Conservation (phyloP, 139 green algal species). For the Haematococcus lacustris region DNA sequence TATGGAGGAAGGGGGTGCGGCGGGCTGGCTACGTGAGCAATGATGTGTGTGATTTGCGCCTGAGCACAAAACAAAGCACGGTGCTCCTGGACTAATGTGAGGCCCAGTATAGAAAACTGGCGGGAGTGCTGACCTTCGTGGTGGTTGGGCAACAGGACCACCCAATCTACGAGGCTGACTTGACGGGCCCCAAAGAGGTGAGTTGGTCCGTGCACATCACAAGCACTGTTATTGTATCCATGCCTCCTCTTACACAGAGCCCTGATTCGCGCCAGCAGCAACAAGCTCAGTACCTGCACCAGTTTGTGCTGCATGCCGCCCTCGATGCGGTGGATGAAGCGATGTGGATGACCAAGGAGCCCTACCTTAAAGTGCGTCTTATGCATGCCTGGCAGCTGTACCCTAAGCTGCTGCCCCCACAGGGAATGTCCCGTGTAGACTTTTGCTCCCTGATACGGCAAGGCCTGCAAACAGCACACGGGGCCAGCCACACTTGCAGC, state of each 20-base stretch:
- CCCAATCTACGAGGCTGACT: conserved; percentile 77
- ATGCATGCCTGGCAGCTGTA: background rate
- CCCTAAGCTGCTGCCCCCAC: too few relatives aligned
- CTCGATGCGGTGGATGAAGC: conserved; percentile 90
- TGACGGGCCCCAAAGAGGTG: conserved; percentile 49
- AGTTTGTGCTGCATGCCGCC: conserved; percentile 93
- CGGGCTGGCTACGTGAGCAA: too few relatives aligned
- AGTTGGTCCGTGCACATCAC: background rate
- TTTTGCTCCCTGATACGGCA: too few relatives aligned
- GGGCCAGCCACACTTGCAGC: too few relatives aligned
- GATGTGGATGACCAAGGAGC: conserved; percentile 69
- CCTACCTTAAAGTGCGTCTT: conserved; percentile 66
- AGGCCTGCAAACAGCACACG: too few relatives aligned
- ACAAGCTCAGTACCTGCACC: conserved; percentile 88
- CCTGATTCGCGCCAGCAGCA: conserved; percentile 35
- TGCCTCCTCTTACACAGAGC: background rate
- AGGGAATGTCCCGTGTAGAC: too few relatives aligned
- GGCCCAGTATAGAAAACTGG: too few relatives aligned
- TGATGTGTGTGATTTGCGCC: too few relatives aligned
- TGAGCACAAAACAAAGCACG: too few relatives aligned
- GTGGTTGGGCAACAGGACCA: conserved; percentile 75
- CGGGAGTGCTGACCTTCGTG: conserved; percentile 55
- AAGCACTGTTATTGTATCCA: background rate
- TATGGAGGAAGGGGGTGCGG: background rate
- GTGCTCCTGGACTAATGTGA: too few relatives aligned